A percentile compares a stretch with the other conserved stretches of the same genome.
Evolutionary conservation across 306 rosid species (phyloP).

Genomic region (Begonia fuchsioides): DNA sequence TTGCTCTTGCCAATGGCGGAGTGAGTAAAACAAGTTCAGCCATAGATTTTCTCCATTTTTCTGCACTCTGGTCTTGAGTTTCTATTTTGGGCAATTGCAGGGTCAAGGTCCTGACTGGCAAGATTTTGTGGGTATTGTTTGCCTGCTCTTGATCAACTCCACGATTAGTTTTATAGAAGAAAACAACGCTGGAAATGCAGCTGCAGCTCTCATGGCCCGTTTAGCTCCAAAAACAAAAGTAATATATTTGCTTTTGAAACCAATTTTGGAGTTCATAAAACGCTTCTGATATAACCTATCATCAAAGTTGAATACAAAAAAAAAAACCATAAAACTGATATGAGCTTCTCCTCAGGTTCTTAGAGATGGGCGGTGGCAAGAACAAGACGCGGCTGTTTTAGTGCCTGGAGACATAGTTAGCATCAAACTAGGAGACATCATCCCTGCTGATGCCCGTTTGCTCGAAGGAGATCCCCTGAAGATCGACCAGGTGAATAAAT

Average conservation of each 20-base stretch:
- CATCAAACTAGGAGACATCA: conserved; percentile 76
- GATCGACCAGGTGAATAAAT: conserved; percentile 64
- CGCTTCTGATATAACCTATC: too few relatives aligned
- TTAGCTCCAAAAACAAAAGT: conserved; percentile 67
- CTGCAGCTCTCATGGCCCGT: conserved; percentile 68
- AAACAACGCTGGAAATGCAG: conserved; percentile 83
- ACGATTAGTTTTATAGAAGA: conserved; percentile 89
- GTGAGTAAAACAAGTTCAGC: conserved; percentile 28
- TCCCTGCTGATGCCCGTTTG: conserved; percentile 89
- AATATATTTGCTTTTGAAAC: too few relatives aligned
- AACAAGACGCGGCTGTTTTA: conserved; percentile 59
- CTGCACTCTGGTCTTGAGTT: conserved; percentile 5
- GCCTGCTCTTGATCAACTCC: conserved; percentile 60
- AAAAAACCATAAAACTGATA: too few relatives aligned
- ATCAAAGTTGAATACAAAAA: too few relatives aligned
- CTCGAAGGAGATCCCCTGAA: conserved; percentile 78
- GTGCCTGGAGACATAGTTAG: conserved; percentile 83
- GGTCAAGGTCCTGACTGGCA: conserved; percentile 90
- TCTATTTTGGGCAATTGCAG: conserved; percentile 23
- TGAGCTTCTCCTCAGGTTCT: conserved; percentile 36
- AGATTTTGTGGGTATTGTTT: conserved; percentile 70
- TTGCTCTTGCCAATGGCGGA: conserved; percentile 77
- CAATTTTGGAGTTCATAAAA: too few relatives aligned
- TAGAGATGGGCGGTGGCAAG: conserved; percentile 79
- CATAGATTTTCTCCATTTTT: neutral